Evolutionary conservation across 148 eudicot species (phyloP).

Genomic region (Vaccinium corymbosum): DNA sequence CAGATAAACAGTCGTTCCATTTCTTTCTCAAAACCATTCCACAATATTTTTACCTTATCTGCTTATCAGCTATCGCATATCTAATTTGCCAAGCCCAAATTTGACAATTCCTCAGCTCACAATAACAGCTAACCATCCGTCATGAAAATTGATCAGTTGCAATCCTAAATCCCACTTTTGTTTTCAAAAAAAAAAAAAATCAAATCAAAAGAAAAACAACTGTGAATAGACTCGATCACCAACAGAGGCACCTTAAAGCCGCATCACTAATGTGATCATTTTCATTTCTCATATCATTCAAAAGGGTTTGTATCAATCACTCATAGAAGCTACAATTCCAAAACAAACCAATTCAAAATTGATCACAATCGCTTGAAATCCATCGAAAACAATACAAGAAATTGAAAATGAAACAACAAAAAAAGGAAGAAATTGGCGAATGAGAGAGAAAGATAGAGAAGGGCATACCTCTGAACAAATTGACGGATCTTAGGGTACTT

Average conservation of each 20-base stretch:
- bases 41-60: not conserved
- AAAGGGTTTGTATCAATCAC: not conserved
- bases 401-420: not conserved
- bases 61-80: not conserved
- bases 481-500: slow-evolving; percentile 53
- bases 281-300: not conserved
- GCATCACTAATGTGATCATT: not conserved
- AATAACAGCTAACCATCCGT: not conserved
- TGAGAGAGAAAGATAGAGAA: not conserved
- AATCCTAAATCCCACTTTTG: not conserved
- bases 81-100: not conserved
- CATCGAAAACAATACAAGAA: not conserved
- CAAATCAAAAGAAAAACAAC: not conserved
- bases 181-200: no score
- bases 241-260: not conserved
- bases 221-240: not conserved
- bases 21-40: not conserved
- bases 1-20: not conserved
- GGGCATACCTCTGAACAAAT: slow-evolving; percentile 55
- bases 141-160: not conserved
- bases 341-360: not conserved
- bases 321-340: not conserved
- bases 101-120: not conserved
- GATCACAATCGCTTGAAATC: not conserved
- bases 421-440: not conserved